phyloP scores from a whole-genome alignment of 306 rosid species.

The Ziziphus jujuba region DNA sequence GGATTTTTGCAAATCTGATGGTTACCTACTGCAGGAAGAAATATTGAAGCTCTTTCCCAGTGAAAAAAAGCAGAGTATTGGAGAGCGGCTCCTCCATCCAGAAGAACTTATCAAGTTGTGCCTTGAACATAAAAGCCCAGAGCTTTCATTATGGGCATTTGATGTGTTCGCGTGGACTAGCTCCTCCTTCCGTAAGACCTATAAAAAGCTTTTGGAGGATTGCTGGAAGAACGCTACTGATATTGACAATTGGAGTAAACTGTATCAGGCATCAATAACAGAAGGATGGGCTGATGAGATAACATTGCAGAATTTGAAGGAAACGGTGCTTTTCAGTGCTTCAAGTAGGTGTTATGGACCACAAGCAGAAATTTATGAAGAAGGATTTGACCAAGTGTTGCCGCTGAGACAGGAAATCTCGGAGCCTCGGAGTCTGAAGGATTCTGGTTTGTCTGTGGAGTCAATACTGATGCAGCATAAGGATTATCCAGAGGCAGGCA shows the following conservation, averaged over 20 bases:
- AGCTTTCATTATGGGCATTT: conserved; percentile 63
- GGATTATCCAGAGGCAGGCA: conserved; percentile 87
- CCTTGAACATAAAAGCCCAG: conserved; percentile 52
- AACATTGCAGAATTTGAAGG: conserved; percentile 55
- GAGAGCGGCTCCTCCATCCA: conserved; percentile 65
- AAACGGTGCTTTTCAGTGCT: conserved; percentile 66
- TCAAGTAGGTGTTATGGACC: conserved; percentile 82
- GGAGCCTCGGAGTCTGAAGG: conserved; percentile 43
- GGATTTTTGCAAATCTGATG: background rate
- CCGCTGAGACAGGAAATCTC: conserved; percentile 62
- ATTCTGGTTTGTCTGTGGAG: conserved; percentile 61
- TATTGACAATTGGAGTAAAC: conserved; percentile 71
- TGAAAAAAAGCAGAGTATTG: conserved; percentile 56
- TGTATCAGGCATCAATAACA: conserved; percentile 49
- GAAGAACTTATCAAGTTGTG: conserved; percentile 77
- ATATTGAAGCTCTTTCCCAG: conserved; percentile 42
- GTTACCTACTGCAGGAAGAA: conserved; percentile 60
- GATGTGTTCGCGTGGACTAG: conserved; percentile 90
- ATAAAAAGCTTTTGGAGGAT: conserved; percentile 70
- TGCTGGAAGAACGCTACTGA: conserved; percentile 88
- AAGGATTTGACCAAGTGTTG: conserved; percentile 69
- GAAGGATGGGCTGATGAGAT: conserved; percentile 93
- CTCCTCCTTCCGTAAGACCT: conserved; percentile 62
- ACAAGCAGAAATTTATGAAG: conserved; percentile 65
- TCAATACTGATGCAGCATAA: conserved; percentile 82